These are phyloP conservation scores for Spizellomyces punctatus DNA, from an alignment of 192 early-diverging fungal genomes.

Conservation along the genomic window DNA sequence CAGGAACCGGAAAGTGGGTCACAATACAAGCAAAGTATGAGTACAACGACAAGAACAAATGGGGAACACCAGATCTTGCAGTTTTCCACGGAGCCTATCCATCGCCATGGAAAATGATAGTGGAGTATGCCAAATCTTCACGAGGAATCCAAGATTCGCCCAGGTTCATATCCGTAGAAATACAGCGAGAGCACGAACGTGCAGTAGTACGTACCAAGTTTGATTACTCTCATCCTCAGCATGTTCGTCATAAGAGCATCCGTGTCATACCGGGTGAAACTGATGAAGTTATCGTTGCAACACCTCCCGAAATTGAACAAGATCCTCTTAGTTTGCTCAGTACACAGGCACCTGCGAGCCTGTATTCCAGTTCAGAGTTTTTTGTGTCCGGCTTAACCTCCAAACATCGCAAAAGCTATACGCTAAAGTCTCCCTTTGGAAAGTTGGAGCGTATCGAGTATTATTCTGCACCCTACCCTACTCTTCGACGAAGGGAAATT, in stretches of 20 bases:
- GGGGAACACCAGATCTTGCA: not conserved
- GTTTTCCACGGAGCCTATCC: not conserved
- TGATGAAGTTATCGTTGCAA: conserved; percentile 19
- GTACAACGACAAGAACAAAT: not conserved
- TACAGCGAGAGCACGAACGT: not conserved
- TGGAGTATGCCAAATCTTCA: not conserved
- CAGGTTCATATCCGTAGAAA: not conserved
- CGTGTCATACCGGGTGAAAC: not conserved
- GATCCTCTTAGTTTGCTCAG: conserved; percentile 33
- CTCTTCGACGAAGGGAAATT: conserved; percentile 35
- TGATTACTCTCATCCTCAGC: conserved; percentile 53
- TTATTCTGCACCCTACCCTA: conserved; percentile 22
- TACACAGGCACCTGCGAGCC: conserved; percentile 22
- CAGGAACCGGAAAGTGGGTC: not conserved
- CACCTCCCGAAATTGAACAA: conserved; percentile 33
- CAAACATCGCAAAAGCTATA: not conserved
- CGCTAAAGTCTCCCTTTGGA: not conserved
- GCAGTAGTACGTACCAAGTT: conserved; percentile 19
- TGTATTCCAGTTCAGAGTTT: conserved; percentile 30
- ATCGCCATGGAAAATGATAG: not conserved
- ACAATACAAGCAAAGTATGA: conserved; percentile 7
- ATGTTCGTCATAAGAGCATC: conserved; percentile 31
- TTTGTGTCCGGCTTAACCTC: not conserved
- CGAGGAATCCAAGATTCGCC: not conserved
- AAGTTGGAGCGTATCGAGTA: conserved; percentile 8